These are phyloP conservation scores for Diplodia scrobiculata DNA, from an alignment of 2,329 filamentous ascomycete species.

Conservation along the genomic window DNA sequence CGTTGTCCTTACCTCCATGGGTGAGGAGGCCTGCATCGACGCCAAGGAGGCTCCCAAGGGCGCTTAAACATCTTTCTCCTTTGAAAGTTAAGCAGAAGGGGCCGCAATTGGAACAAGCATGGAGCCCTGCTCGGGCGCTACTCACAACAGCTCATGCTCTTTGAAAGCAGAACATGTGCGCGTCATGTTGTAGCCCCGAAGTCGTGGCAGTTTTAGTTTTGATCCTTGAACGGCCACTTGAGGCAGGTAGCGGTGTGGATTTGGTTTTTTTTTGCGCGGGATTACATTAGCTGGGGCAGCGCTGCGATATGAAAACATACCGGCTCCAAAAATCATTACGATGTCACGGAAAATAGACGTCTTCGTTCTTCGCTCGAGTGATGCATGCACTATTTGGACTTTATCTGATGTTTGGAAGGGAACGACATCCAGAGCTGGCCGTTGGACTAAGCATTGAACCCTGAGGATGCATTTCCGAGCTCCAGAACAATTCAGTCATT, in stretches of 20 bases:
- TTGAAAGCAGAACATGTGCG: conserved; percentile 17
- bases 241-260: conserved; percentile 9
- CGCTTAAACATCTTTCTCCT: conserved; percentile 29
- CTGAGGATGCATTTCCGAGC: conserved; percentile 56
- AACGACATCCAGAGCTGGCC: conserved; percentile 35
- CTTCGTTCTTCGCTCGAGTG: conserved; percentile 15
- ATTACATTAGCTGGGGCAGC: conserved; percentile 24
- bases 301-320: conserved; percentile 29
- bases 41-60: conserved; percentile 81
- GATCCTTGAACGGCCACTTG: conserved; percentile 25
- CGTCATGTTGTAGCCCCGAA: conserved; percentile 9
- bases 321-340: conserved; percentile 29
- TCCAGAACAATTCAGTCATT: neutral
- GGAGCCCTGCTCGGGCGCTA: conserved; percentile 14
- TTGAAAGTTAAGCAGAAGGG: conserved; percentile 24
- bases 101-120: conserved; percentile 18
- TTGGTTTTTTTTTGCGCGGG: conserved; percentile 28
- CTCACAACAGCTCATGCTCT: conserved; percentile 4
- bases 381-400: neutral
- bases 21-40: conserved; percentile 88
- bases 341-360: conserved; percentile 29
- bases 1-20: conserved; percentile 92
- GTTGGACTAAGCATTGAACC: neutral
- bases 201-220: conserved; percentile 23
- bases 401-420: conserved; percentile 7